These are phyloP conservation scores for Polyrhizophydium stewartii DNA, from an alignment of 371 early-diverging fungal genomes.

Conservation along the genomic window DNA sequence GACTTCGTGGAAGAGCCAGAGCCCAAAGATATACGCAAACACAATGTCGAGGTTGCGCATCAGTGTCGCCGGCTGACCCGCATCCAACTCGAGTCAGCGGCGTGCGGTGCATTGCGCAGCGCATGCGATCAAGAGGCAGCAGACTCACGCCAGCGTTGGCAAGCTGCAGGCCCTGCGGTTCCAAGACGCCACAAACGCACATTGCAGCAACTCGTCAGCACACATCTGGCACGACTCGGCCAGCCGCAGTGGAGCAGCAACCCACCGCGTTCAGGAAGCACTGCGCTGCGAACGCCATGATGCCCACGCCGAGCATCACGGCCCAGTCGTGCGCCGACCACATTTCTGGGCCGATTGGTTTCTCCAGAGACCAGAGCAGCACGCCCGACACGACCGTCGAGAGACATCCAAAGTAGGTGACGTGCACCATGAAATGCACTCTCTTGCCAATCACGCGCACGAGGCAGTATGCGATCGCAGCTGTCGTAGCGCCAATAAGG, in stretches of 20 bases:
- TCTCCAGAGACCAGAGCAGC: slow-evolving; percentile 12
- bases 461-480: slow-evolving; percentile 63
- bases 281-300: slow-evolving; percentile 69
- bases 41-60: slow-evolving; percentile 81
- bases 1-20: slow-evolving; percentile 60
- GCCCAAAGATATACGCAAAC: slow-evolving; percentile 72
- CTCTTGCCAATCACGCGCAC: slow-evolving; percentile 67
- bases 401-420: slow-evolving; percentile 66
- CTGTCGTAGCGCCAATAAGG: slow-evolving; percentile 56
- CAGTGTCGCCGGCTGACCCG: slow-evolving; percentile 53
- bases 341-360: not conserved
- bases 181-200: no score
- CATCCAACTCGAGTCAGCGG: not conserved
- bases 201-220: no score
- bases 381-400: slow-evolving; percentile 38
- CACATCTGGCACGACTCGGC: no score
- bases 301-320: slow-evolving; percentile 47
- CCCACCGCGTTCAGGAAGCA: slow-evolving; percentile 54
- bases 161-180: slow-evolving; percentile 57
- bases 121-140: not conserved
- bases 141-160: slow-evolving; percentile 56
- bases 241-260: not conserved
- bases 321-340: slow-evolving; percentile 1
- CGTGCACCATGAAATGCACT: slow-evolving; percentile 68
- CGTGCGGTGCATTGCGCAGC: not conserved